Evolutionary conservation across 2,329 filamentous ascomycete species (phyloP), one percentile per base, ranked within the genome.

Genomic region (Dothistroma pini): DNA sequence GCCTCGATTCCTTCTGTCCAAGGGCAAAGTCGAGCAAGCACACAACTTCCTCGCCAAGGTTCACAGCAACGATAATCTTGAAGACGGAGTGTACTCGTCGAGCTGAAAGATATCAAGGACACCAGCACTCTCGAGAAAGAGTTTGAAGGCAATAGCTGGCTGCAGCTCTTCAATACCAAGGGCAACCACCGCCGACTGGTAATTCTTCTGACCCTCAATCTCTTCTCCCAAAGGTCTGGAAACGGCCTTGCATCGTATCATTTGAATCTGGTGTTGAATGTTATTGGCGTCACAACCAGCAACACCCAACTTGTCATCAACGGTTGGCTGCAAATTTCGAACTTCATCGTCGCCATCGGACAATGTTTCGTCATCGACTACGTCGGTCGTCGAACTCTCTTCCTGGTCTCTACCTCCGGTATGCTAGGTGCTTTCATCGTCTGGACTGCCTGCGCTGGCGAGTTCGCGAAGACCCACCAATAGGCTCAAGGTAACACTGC

Each of bases 141-240:
- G 60, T 76, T 77, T 58, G 75, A 80, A 66, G 73, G 75, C 66
- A 78, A 77, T 56, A 72, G 75, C 49, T 83, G 81, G 76, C 59
- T 71, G 6, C 77, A 81, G 59, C 74, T 84, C 41, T 71, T 78
- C 69, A 78, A 76, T 57, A 82, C 80, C 5, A 76, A 77, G 25
- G 83, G 81, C 44, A 86, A 85, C 70, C 78, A 83, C 41, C 79
- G 81, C 65, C 77, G 84, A 38, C 74, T 84, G 31, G 69, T 83
- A 54, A 83, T 86, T 58, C 74, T 82, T n/a, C 71, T 84, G 53
- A 76, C 78, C 22, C 75, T 82, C 8, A 83, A 83, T 62, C 75
- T 84, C 62, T 85, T 85, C 75, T 81, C 80, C 9, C 84, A 86
- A 64, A 85, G 81, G 81, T 82, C 78, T 57, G 83, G 83, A 38